Percentiles rank a stretch among this genome's conserved stretches.
Evolutionary conservation across 495 filamentous ascomycete genomes (phyloP).

Genomic region (Daldinia loculata): DNA sequence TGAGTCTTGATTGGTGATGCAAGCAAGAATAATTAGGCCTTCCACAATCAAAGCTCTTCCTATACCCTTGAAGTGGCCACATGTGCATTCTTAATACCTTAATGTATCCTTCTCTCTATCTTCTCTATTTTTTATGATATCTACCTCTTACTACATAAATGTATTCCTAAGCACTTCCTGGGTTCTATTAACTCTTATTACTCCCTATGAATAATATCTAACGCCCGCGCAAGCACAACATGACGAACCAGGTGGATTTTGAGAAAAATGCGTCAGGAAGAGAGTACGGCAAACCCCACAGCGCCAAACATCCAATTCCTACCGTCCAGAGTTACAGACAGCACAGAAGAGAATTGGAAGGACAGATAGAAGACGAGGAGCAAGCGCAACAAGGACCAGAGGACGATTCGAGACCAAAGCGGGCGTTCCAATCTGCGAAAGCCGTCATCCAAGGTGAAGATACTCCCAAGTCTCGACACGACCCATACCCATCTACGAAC

Average conservation of each 20-base stretch:
- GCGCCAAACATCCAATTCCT: conserved; percentile 65
- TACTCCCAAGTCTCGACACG: conserved; percentile 35
- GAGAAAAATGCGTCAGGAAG: conserved; percentile 56
- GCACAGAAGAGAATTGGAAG: conserved; percentile 59
- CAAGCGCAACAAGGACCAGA: conserved; percentile 52
- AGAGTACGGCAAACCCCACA: conserved; percentile 63
- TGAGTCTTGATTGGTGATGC: conserved; percentile 28
- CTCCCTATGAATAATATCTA: neutral
- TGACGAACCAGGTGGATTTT: conserved; percentile 51
- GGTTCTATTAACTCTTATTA: neutral
- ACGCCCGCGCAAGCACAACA: neutral
- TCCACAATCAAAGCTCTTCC: neutral
- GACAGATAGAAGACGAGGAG: conserved; percentile 49
- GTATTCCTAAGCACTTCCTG: neutral
- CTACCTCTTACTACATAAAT: neutral
- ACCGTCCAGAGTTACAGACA: conserved; percentile 70
- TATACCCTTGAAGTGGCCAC: neutral
- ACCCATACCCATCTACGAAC: conserved; percentile 56
- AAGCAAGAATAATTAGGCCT: conserved; percentile 10
- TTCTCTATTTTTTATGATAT: neutral
- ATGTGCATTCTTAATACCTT: neutral
- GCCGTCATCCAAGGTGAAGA: conserved; percentile 54
- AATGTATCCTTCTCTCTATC: neutral
- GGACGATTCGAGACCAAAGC: conserved; percentile 50
- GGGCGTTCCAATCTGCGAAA: conserved; percentile 52